Evolutionary conservation across 2,329 filamentous ascomycete genomes (phyloP), one percentile per base, ranked within the genome.

Genomic region (Microdochium paspali): DNA sequence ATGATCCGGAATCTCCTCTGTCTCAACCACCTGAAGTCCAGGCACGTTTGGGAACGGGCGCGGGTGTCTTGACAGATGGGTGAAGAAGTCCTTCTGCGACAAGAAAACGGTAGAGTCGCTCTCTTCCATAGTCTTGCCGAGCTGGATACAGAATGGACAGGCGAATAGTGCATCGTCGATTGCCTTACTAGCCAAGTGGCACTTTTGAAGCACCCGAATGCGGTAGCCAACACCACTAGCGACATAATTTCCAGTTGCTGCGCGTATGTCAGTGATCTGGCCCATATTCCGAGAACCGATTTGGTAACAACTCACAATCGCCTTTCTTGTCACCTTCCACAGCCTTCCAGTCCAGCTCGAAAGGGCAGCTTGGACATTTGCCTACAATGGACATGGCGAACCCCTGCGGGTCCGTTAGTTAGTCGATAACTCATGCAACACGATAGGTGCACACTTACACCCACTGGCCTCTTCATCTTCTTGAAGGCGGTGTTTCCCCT

Each of bases 41-140:
- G 67, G 57, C 0, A 80, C 65, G 0, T 64, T 52, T 1, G 77
- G 76, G 0, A 80, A 60, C 0, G 77, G 77, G 0, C 73, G 71
- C 0, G 74, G 67, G 52, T 80, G 77, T 3, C 74, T 69, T 3
- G 73, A 65, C 46, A 80, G 59, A 54, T 80, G 77, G 18, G 65
- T 59, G 49, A 79, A 78, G 3, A 80, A 65, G 44, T 75, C 67
- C 49, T 68, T 70, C 44, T 75, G 71, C 43, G 60, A 72, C 56
- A 77, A 74, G 58, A 80, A 80, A 9, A 80, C 72, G 1, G 77
- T 80, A 2, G 76, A 70, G 44, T 80, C 77, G 53, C 72, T 73
- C 47, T 74, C 68, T 44, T 79, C 72, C 2, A 70, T 58, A 0
- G 75, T 78, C n/a, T 57, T 64, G 1, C 74, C 74, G 18, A 64